Base-by-base conservation (phyloP, 1,139 yeast species). In the Taphrina populina region DNA sequence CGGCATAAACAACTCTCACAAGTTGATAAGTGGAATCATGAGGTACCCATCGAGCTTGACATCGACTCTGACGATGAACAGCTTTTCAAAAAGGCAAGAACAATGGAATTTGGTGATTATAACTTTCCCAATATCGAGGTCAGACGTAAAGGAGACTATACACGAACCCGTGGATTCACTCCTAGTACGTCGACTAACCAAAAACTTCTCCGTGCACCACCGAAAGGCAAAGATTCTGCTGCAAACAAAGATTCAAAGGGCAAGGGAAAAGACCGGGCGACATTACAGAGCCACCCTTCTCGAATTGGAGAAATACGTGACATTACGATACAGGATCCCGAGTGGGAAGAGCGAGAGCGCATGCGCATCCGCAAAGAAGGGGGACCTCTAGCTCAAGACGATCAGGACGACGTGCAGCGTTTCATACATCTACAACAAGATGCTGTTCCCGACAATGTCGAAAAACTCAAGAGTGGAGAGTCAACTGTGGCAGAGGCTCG, bases 111-210 rank as follows among this genome's bases (percentile, higher is more conserved):
- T 70, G 82, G 82, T 3, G 82, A 79, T 63, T 72, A 76, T 58
- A 79, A 80, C 63, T 80, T 77, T 59, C 84, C 85, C 0, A 82
- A 80, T 1, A 70, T 78, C 15, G 78, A 77, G 53, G 81, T 46
- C 71, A 70, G 49, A 71, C 75, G 21, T 66, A 73, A 57, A 64
- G 70, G 32, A 69, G 73, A 57, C 67, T 71, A 24, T 19, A 8
- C 35, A 21, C 36, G 24, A 7, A 35, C 40, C 2, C 37, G 33
- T 4, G 52, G 57, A 4, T 40, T 32, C 39, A 53, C 35, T n/a
- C 57, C 57, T 10, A 44, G 39, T 40, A 45, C 57, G 4, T 47
- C 57, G n/a, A 35, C 57, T 2, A 52, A 53, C 17, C 49, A 36
- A 20, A 35, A 24, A 11, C 7, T 53, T 3, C 46, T 44, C 2